phyloP scores from a whole-genome alignment of 1,139 yeast genomes.

The Geotrichum aggregatum region DNA sequence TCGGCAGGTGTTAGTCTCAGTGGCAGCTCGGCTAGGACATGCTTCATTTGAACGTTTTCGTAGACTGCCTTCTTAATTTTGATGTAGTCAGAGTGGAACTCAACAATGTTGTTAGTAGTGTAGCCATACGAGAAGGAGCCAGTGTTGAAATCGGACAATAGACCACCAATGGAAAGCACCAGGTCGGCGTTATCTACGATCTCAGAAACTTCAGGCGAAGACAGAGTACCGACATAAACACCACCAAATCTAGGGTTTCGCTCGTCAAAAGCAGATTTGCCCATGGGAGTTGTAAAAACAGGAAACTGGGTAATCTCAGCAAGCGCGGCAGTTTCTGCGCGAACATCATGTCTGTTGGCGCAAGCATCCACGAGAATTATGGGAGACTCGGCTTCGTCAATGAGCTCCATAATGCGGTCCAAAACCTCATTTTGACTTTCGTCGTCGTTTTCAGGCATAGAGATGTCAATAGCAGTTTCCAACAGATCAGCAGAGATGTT shows the following conservation, averaged over 20 bases:
- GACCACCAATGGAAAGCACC: constrained; percentile 75
- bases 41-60: constrained; percentile 77
- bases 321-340: constrained; percentile 56
- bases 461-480: constrained; percentile 60
- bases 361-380: constrained; percentile 81
- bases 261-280: constrained; percentile 77
- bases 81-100: constrained; percentile 85
- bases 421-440: constrained; percentile 72
- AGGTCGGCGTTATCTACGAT: constrained; percentile 75
- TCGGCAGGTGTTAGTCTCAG: constrained; percentile 20
- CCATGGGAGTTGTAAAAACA: constrained; percentile 85
- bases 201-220: constrained; percentile 69
- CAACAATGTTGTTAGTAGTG: constrained; percentile 73
- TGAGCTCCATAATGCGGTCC: constrained; percentile 50
- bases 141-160: constrained; percentile 83
- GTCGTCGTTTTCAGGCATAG: constrained; percentile 57
- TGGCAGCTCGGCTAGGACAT: constrained; percentile 52
- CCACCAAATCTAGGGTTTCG: constrained; percentile 75
- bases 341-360: constrained; percentile 71
- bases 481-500: constrained; percentile 54
- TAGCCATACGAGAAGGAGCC: constrained; percentile 83
- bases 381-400: constrained; percentile 60
- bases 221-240: constrained; percentile 76
- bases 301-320: constrained; percentile 74
- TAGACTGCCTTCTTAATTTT: constrained; percentile 71